Percentiles rank a stretch among this genome's conserved stretches.
These are phyloP conservation scores for Ziziphus jujuba DNA, from an alignment of 306 rosid species.

Conservation along the genomic window DNA sequence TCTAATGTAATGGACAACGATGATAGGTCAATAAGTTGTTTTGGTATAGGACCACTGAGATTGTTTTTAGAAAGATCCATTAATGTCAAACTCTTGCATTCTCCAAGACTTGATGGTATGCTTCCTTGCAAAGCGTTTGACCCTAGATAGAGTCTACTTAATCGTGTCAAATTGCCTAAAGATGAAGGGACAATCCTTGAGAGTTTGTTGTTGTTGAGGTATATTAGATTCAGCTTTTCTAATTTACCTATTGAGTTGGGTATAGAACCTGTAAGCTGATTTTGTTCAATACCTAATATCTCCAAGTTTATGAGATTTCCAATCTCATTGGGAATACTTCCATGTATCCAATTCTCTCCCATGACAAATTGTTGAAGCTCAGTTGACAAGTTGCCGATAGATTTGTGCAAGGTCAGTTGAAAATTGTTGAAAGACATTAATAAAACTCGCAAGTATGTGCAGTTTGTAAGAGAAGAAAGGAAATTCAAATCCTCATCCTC, in stretches of 20 bases:
- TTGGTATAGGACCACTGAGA: too few species aligned
- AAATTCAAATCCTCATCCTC: slow-evolving; percentile 25
- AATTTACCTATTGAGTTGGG: too few species aligned
- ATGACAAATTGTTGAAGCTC: neutral
- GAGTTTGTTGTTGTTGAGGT: neutral
- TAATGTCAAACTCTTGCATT: too few species aligned
- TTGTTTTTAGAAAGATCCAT: too few species aligned
- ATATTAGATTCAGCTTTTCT: neutral
- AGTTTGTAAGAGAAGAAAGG: slow-evolving; percentile 22
- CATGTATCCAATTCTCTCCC: slow-evolving; percentile 18
- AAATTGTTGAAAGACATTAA: slow-evolving; percentile 19
- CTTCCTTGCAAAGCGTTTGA: slow-evolving; percentile 21
- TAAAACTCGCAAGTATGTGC: neutral
- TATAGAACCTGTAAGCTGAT: slow-evolving; percentile 28
- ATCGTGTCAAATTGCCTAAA: slow-evolving; percentile 19
- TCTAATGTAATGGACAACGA: too few species aligned
- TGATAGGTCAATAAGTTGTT: too few species aligned
- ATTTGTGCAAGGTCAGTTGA: slow-evolving; percentile 23
- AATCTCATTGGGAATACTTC: slow-evolving; percentile 25
- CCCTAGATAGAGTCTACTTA: neutral
- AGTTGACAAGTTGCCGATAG: slow-evolving; percentile 28
- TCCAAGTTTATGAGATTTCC: slow-evolving; percentile 24
- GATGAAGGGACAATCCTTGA: slow-evolving; percentile 31
- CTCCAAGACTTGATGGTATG: too few species aligned
- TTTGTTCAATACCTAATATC: neutral